Evolutionary conservation across 805 yeast genomes (phyloP).

Genomic region (Saccharomycopsis sp.): DNA sequence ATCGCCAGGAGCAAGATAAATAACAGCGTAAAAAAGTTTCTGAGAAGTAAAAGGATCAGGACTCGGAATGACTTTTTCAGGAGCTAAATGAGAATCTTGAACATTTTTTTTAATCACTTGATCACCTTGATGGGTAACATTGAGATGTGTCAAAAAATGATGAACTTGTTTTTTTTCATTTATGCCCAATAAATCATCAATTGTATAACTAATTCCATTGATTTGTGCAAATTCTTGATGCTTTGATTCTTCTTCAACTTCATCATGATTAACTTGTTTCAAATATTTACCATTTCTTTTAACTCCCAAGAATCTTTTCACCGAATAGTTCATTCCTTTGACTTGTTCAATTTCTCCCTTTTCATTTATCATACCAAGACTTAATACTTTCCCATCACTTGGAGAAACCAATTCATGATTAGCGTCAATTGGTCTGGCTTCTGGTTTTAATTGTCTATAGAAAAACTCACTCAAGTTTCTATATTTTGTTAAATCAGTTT

Average conservation of each 20-base stretch:
- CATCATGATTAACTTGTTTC: constrained; percentile 21
- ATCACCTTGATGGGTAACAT: constrained; percentile 60
- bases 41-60: constrained; percentile 23
- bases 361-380: constrained; percentile 64
- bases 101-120: constrained; percentile 18
- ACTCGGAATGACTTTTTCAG: constrained; percentile 9
- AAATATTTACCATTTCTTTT: constrained; percentile 27
- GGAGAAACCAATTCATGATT: constrained; percentile 71
- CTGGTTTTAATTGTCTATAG: constrained; percentile 71
- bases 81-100: constrained; percentile 11
- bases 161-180: constrained; percentile 33
- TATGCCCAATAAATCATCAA: constrained; percentile 54
- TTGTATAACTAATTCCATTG: constrained; percentile 62
- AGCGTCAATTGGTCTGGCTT: constrained; percentile 64
- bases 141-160: constrained; percentile 35
- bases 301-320: constrained; percentile 78
- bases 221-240: constrained; percentile 69
- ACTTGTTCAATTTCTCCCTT: constrained; percentile 93
- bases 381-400: constrained; percentile 84
- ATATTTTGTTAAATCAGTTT: constrained; percentile 65
- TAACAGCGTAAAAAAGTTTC: constrained; percentile 77
- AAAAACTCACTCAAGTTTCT: constrained; percentile 84
- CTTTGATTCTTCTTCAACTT: constrained; percentile 33
- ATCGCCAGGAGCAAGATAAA: constrained; percentile 96
- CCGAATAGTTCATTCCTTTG: constrained; percentile 88